Percentiles rank a stretch among this genome's conserved stretches.
Evolutionary conservation across 2,329 filamentous ascomycete species (phyloP).

Genomic region (Basipetospora chlamydospora): DNA sequence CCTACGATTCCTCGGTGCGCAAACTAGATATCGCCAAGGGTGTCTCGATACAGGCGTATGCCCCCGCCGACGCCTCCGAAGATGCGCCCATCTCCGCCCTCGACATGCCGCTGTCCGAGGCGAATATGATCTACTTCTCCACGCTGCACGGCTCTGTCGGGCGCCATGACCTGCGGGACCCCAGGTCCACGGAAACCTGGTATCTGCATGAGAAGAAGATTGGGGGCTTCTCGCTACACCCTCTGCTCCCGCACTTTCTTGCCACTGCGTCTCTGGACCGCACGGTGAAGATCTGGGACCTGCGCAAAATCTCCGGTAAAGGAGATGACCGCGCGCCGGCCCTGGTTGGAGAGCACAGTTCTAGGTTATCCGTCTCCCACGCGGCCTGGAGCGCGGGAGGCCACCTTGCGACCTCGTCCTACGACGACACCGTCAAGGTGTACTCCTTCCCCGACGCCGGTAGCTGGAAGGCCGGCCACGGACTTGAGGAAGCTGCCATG

Average conservation of each 20-base stretch:
- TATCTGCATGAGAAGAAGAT: conserved; percentile 83
- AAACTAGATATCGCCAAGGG: conserved; percentile 73
- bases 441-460: conserved; percentile 57
- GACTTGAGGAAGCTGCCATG: conserved; percentile 48
- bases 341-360: conserved; percentile 69
- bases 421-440: conserved; percentile 91
- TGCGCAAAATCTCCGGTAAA: conserved; percentile 60
- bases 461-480: conserved; percentile 43
- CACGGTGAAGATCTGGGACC: conserved; percentile 82
- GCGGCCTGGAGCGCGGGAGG: conserved; percentile 79
- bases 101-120: conserved; percentile 58
- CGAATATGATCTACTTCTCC: conserved; percentile 70
- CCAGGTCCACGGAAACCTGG: conserved; percentile 46
- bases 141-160: conserved; percentile 72
- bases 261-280: conserved; percentile 85
- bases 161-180: conserved; percentile 59
- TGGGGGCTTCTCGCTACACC: conserved; percentile 79
- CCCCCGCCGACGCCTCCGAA: conserved; percentile 50
- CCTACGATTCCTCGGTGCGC: conserved; percentile 85
- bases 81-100: conserved; percentile 75
- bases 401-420: conserved; percentile 79
- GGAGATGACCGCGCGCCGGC: conserved; percentile 42
- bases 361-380: conserved; percentile 75
- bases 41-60: conserved; percentile 67
- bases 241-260: conserved; percentile 63